These are phyloP conservation scores for Pestalotiopsis sp. DNA, from an alignment of 2,329 filamentous ascomycete species.

Conservation along the genomic window DNA sequence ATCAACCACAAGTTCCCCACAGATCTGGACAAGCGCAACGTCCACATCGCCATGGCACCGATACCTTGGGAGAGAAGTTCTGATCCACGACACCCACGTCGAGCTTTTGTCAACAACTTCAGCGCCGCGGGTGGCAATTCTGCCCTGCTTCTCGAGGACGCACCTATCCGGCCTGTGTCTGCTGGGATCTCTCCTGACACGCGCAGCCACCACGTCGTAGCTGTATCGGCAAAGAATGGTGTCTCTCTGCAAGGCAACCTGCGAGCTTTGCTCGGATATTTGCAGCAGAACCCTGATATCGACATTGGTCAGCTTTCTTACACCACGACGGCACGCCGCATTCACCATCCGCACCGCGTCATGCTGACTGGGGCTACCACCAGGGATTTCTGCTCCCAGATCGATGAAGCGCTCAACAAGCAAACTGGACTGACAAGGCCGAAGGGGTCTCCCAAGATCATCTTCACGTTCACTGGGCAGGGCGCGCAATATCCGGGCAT, in stretches of 20 bases:
- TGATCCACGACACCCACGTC: conserved; percentile 24
- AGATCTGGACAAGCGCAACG: conserved; percentile 42
- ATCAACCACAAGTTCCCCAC: conserved; percentile 47
- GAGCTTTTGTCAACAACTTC: conserved; percentile 54
- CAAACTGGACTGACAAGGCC: conserved; percentile 43
- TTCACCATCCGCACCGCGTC: conserved; percentile 57
- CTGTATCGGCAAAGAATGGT: conserved; percentile 54
- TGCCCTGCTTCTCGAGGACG: conserved; percentile 24
- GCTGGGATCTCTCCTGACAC: conserved; percentile 37
- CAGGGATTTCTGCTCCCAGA: conserved; percentile 36
- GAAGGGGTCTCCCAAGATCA: conserved; percentile 43
- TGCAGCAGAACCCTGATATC: conserved; percentile 49
- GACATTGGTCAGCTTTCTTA: conserved; percentile 61
- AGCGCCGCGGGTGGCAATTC: conserved; percentile 54
- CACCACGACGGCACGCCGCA: conserved; percentile 64
- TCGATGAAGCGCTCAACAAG: conserved; percentile 37
- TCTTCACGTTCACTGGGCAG: conserved; percentile 28
- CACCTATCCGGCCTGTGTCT: conserved; percentile 3
- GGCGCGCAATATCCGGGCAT: conserved; percentile 20
- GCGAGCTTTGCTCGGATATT: conserved; percentile 49
- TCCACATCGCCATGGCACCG: conserved; percentile 39
- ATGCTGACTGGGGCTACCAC: conserved; percentile 40
- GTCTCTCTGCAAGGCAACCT: conserved; percentile 57
- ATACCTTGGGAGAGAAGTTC: conserved; percentile 35
- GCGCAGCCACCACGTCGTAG: conserved; percentile 44